phyloP scores from a whole-genome alignment of 371 early-diverging fungal species.

The Mortierella sp. region DNA sequence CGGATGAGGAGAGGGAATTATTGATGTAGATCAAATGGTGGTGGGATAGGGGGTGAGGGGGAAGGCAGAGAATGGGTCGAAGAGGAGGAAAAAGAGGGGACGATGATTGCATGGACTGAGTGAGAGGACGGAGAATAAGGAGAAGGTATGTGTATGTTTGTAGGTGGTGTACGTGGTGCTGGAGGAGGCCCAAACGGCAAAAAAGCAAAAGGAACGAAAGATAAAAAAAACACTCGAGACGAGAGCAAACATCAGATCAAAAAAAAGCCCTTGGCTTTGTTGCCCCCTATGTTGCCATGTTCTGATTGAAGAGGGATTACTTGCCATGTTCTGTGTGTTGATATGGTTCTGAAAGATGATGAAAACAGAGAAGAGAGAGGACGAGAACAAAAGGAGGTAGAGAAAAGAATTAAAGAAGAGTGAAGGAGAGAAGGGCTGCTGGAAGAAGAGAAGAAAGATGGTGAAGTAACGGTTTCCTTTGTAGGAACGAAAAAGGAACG shows the following conservation, averaged over 20 bases:
- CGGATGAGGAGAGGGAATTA: background rate
- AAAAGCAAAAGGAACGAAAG: background rate
- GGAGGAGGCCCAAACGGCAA: constrained; percentile 1
- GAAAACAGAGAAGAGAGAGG: background rate
- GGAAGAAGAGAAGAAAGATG: background rate
- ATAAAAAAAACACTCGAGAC: too few relatives aligned
- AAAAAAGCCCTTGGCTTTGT: background rate
- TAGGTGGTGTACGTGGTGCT: background rate
- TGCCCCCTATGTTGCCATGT: too few relatives aligned
- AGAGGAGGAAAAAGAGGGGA: background rate
- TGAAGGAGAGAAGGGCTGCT: background rate
- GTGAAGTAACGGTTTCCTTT: background rate
- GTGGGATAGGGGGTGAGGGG: background rate
- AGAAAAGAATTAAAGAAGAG: background rate
- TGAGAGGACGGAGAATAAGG: background rate
- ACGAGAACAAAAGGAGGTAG: background rate
- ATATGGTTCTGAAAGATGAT: background rate
- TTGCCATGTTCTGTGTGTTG: background rate
- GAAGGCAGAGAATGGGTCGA: background rate
- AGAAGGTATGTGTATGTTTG: background rate
- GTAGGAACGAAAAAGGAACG: background rate
- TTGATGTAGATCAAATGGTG: background rate
- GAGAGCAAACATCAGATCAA: too few relatives aligned
- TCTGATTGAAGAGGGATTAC: background rate
- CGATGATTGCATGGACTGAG: background rate